A percentile compares a stretch with the other conserved stretches of the same genome.
Evolutionary conservation across 345 rosid genomes (phyloP).

Genomic region (Noccaea caerulescens): DNA sequence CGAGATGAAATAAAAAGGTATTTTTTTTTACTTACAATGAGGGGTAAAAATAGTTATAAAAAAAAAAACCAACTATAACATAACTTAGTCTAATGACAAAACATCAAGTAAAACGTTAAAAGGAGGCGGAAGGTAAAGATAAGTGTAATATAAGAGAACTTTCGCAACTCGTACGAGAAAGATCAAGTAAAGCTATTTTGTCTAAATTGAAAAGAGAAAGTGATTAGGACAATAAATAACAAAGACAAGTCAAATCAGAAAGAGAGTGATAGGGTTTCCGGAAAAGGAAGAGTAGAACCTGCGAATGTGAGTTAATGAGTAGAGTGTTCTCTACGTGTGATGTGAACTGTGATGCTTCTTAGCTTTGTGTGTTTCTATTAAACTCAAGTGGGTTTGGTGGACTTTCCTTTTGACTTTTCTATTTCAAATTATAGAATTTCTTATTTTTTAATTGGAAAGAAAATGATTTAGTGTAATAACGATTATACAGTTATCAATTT

Average conservation of each 20-base stretch:
- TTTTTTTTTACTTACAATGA: not conserved
- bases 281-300: slow-evolving; percentile 41
- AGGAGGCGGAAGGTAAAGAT: slow-evolving; percentile 10
- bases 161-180: slow-evolving; percentile 20
- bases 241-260: slow-evolving; percentile 42
- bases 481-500: not conserved
- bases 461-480: not conserved
- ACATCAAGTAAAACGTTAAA: not conserved
- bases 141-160: slow-evolving; percentile 7
- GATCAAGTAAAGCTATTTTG: slow-evolving; percentile 20
- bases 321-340: slow-evolving; percentile 29
- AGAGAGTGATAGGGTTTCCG: slow-evolving; percentile 34
- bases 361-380: slow-evolving; percentile 39
- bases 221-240: slow-evolving; percentile 19
- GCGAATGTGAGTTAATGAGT: slow-evolving; percentile 35
- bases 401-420: slow-evolving; percentile 38
- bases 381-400: slow-evolving; percentile 44
- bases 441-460: not conserved
- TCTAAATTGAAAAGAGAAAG: slow-evolving; percentile 36
- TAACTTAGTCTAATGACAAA: not conserved
- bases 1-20: too few species aligned
- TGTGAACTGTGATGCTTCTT: slow-evolving; percentile 44
- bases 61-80: not conserved
- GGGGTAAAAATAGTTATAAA: not conserved
- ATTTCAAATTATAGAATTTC: not conserved